These are phyloP conservation scores for Asterochloris sp. DNA, from an alignment of 139 green algal species.

Conservation along the genomic window DNA sequence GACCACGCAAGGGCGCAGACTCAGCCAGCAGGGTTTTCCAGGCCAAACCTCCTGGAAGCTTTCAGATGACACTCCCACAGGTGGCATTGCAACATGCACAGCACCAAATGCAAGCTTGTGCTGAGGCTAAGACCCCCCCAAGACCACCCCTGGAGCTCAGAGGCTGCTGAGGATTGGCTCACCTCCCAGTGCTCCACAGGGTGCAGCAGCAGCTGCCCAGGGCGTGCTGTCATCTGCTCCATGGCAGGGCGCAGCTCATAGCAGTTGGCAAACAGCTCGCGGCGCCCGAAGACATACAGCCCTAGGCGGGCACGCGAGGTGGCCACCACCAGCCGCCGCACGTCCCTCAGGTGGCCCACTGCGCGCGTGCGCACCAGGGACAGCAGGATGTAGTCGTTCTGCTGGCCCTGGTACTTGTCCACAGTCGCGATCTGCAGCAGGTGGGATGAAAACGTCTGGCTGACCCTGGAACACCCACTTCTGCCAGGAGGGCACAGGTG, in stretches of 20 bases:
- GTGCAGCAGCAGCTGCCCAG: slow-evolving; percentile 73
- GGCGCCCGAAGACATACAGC: slow-evolving; percentile 93
- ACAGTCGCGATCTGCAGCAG: slow-evolving; percentile 73
- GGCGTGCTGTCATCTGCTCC: slow-evolving; percentile 68
- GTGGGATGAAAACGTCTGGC: slow-evolving; percentile 93
- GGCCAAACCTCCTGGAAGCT: not conserved
- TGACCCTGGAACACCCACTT: slow-evolving; percentile 65
- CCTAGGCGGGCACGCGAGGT: slow-evolving; percentile 89
- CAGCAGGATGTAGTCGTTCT: slow-evolving; percentile 97
- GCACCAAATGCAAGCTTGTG: slow-evolving; percentile 1
- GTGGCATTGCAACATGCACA: not conserved
- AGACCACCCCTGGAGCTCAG: not conserved
- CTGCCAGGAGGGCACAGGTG: not conserved
- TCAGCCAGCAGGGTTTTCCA: not conserved
- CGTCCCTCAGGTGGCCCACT: slow-evolving; percentile 95
- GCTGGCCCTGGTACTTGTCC: slow-evolving; percentile 98
- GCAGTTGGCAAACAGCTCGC: slow-evolving; percentile 86
- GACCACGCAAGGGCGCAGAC: not conserved
- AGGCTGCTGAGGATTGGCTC: slow-evolving; percentile 2
- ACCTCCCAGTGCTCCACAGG: slow-evolving; percentile 33
- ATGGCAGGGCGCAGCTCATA: slow-evolving; percentile 92
- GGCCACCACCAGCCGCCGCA: slow-evolving; percentile 93
- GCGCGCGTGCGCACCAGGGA: slow-evolving; percentile 85
- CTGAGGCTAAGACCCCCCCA: not conserved
- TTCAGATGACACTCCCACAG: not conserved